Conservation (phyloP, 108 stramenopile species). For the Nitzschia sp. region DNA sequence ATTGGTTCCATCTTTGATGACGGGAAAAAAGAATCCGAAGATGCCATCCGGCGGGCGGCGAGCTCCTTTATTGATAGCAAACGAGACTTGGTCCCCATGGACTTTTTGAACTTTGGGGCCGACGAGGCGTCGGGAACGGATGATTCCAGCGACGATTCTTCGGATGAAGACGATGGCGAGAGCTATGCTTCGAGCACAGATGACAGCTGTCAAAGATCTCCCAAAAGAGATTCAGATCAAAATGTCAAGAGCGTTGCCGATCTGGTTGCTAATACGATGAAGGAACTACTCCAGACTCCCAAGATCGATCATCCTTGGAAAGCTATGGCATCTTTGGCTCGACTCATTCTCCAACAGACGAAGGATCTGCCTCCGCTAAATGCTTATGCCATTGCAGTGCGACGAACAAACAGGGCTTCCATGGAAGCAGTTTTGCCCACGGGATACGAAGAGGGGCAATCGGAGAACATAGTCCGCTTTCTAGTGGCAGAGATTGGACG, state of each 20-base stretch:
- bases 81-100: constrained; percentile 4
- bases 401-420: neutral
- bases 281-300: constrained; percentile 10
- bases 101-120: constrained; percentile 15
- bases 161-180: neutral
- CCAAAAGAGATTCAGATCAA: neutral
- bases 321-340: constrained; percentile 18
- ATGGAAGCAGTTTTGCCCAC: constrained; percentile 9
- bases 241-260: constrained; percentile 9
- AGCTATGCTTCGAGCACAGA: neutral
- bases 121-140: neutral
- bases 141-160: neutral
- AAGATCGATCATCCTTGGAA: constrained; percentile 21
- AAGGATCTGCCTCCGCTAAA: constrained; percentile 2
- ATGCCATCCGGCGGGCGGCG: constrained; percentile 28
- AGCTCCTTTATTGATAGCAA: constrained; percentile 18
- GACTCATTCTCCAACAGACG: constrained; percentile 11
- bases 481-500: constrained; percentile 12
- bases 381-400: constrained; percentile 6
- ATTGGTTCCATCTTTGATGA: constrained; percentile 18
- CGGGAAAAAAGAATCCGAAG: constrained; percentile 21
- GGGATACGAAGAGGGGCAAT: neutral
- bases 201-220: neutral
- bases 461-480: neutral
- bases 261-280: constrained; percentile 11